Evolutionary conservation across 2,329 filamentous ascomycete species (phyloP).

Genomic region (Stagonosporopsis cucurbitacearum): DNA sequence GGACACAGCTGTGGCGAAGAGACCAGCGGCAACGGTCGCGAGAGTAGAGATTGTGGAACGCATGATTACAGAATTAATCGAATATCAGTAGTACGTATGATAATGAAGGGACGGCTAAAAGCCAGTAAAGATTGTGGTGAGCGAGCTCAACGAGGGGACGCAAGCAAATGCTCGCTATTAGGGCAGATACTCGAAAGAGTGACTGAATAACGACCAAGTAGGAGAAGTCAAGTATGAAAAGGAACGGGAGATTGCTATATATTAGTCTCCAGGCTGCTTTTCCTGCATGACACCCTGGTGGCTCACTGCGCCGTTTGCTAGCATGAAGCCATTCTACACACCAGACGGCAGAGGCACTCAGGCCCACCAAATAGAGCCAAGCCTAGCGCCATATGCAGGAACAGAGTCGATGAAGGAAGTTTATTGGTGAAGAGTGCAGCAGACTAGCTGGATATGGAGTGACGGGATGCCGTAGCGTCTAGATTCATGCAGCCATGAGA

Average conservation of each 20-base stretch:
- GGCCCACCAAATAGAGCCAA: constrained; percentile 16
- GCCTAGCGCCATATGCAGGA: constrained; percentile 27
- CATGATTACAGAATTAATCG: constrained; percentile 47
- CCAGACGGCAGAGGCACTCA: constrained; percentile 21
- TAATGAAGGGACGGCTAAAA: constrained; percentile 48
- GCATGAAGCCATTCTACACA: constrained; percentile 34
- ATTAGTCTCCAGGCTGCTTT: constrained; percentile 29
- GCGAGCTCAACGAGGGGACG: constrained; percentile 60
- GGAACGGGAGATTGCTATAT: constrained; percentile 37
- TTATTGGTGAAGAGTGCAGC: constrained; percentile 21
- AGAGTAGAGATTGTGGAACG: constrained; percentile 36
- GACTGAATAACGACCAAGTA: constrained; percentile 35
- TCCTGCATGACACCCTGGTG: constrained; percentile 35
- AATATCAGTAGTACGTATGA: constrained; percentile 34
- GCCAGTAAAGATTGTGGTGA: constrained; percentile 51
- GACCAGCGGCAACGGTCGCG: constrained; percentile 45
- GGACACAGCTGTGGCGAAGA: constrained; percentile 45
- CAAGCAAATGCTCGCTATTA: constrained; percentile 56
- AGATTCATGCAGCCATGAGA: constrained; percentile 18
- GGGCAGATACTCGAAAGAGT: constrained; percentile 37
- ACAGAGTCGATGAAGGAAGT: constrained; percentile 19
- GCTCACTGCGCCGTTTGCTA: constrained; percentile 28
- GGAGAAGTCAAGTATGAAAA: constrained; percentile 33
- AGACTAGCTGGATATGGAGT: constrained; percentile 26
- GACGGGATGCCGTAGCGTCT: constrained; percentile 26